Conservation (phyloP, 257 asterid species). For the Solanum lignicaule region DNA sequence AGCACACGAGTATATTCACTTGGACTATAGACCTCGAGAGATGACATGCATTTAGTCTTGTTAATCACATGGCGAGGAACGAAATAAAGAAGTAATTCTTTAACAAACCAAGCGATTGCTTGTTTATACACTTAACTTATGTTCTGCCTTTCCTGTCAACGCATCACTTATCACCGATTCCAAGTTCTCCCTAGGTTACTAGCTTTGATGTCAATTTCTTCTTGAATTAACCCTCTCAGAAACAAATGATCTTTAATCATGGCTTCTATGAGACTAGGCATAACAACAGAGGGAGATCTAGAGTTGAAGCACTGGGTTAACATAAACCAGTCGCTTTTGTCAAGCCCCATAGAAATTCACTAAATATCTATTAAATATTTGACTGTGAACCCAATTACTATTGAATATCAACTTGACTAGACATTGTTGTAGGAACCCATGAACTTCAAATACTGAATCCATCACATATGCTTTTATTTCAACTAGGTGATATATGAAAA, state of each 20-base stretch:
- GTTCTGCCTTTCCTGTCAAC: background rate
- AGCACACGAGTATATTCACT: slow-evolving; percentile 13
- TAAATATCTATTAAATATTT: background rate
- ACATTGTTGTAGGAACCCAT: background rate
- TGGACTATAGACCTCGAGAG: slow-evolving; percentile 16
- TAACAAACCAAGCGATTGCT: background rate
- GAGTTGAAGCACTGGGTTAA: background rate
- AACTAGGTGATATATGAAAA: background rate
- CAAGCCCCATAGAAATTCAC: background rate
- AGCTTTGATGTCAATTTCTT: background rate
- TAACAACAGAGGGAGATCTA: background rate
- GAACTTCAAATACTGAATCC: background rate
- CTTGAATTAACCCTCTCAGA: background rate
- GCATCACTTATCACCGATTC: background rate
- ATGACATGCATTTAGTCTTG: background rate
- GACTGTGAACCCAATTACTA: background rate
- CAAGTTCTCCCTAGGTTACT: background rate
- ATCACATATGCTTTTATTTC: background rate
- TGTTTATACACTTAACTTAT: background rate
- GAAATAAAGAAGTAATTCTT: background rate
- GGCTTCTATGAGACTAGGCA: background rate
- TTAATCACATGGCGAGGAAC: background rate
- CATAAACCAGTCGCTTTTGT: background rate
- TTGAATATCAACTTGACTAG: background rate
- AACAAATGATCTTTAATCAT: background rate